Evolutionary conservation across 1,284 basidiomycete species (phyloP), one percentile per base, ranked within the genome.

Genomic region (Moesziomyces globuligerus): DNA sequence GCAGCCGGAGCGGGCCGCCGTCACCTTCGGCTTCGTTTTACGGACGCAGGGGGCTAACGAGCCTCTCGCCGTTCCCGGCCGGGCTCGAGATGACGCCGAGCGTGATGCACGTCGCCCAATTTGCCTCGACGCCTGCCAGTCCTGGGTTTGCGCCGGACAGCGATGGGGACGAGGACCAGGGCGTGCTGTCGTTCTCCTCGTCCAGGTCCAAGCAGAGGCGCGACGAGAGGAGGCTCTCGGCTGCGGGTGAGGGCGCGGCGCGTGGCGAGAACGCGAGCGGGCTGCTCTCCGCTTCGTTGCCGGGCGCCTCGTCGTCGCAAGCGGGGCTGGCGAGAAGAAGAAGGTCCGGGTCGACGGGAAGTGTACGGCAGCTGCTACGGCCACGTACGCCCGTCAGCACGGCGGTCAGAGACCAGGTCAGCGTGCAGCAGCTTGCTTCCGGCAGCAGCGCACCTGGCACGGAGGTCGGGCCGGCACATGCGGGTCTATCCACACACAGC

Each of bases 21-120:
- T 66, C 62, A 9, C 68, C 68, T 5, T 66, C 68, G 9, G 68
- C 68, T 20, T 71, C 68, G 1, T 71, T 71, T 40, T 71, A 66
- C 26, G 68, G 67, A 10, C 44, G 67, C 18, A 51, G 67, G 18
- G 67, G 67, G 8, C 41, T 70, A 23, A 70, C 67, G 1, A 64
- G 60, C 42, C 46, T 65, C 3, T 70, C 67, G 15, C 67, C 67
- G 0, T 55, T 70, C 21, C 67, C 67, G 18, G 52, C 52, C 10
- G 67, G 67, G 2, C 56, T 70, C 7, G 67, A 57, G 39, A 70
- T 70, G 67, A 70, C 67, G 7, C 52, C 67, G 4, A 65, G 49
- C 41, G 28, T 60, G 18, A 20, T 32, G 17, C 55, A 64, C 21
- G 51, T 49, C 15, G 17, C 60, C 1, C 61, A 64, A 1, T 55